Evolutionary conservation across 2,329 filamentous ascomycete genomes (phyloP).

Genomic region (Penicillium fuscoglaucum): DNA sequence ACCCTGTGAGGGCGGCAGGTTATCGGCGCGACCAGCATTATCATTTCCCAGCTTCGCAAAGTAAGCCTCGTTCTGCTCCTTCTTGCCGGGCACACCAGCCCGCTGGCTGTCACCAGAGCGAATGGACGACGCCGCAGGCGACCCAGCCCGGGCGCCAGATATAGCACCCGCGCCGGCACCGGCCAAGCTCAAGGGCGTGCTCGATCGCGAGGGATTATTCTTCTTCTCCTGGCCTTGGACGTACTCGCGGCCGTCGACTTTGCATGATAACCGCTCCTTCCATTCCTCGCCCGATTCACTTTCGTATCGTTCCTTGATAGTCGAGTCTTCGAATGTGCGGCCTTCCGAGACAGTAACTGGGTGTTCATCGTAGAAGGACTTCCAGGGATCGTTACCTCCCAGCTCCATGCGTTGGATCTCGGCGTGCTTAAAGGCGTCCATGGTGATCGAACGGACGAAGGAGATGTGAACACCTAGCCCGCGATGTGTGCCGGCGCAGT

Average conservation of each 20-base stretch:
- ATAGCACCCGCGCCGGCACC: constrained; percentile 1
- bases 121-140: constrained; percentile 27
- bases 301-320: constrained; percentile 86
- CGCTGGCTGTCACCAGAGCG: constrained; percentile 26
- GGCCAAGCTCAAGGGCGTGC: constrained; percentile 28
- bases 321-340: constrained; percentile 78
- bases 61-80: constrained; percentile 77
- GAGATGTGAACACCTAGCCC: constrained; percentile 96
- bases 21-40: constrained; percentile 73
- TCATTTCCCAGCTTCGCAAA: constrained; percentile 82
- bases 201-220: constrained; percentile 37
- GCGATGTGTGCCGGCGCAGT: constrained; percentile 91
- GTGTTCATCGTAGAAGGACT: constrained; percentile 78
- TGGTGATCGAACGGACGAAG: constrained; percentile 95
- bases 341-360: constrained; percentile 66
- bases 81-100: constrained; percentile 51
- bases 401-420: constrained; percentile 93
- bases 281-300: constrained; percentile 90
- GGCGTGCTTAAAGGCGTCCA: constrained; percentile 94
- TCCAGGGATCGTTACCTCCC: constrained; percentile 87
- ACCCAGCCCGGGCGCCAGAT: constrained; percentile 17
- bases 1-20: constrained; percentile 81
- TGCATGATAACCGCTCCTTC: constrained; percentile 84
- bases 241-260: constrained; percentile 85
- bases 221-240: constrained; percentile 67